Evolutionary conservation across 1,139 yeast genomes (phyloP), one percentile per base, ranked within the genome.

Genomic region (Zygoascus sp.): DNA sequence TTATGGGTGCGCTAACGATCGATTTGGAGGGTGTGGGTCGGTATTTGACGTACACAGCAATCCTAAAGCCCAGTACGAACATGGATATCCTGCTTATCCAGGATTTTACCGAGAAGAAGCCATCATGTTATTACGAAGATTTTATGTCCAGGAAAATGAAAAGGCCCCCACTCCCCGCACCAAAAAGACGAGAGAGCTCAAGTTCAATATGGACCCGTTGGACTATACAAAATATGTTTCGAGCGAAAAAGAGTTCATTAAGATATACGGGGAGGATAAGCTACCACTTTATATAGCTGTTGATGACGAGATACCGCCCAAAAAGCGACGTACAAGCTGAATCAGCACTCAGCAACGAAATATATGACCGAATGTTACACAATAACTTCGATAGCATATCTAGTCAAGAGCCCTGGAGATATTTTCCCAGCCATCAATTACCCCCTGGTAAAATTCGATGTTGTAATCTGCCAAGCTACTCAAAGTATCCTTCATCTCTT

Each of bases 1-100:
- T 39, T 92, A 85, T 60, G 97, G 98, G 0, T 90, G 97, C 61
- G 94, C 89, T 0, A 92, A 92, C 62, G 97, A 92, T 55, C 68
- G 98, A 44, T 92, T 92, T 68, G 98, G 98, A 0, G 98, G 98
- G 0, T 89, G 90, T 62, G 97, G 98, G 0, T 83, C 96, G 1
- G 94, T 92, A 2, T 65, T 88, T 20, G 65, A 72, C 13, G 73
- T 88, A 1, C 79, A 88, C 56, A 65, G 65, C 3, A 89, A 82
- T 52, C 53, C 58, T 0, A 67, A 71, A 7, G 57, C 58, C 5
- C 41, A 42, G 20, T 42, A 19, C 23, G 65, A 70, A 45, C 63
- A 67, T 15, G 63, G 71, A 2, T 86, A 84, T 60, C 57, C 61
- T 1, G 79, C 86, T 9, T 76, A 76, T 46, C 96, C 97, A 0